phyloP scores from a whole-genome alignment of 306 rosid species.

The Glycine soja region DNA sequence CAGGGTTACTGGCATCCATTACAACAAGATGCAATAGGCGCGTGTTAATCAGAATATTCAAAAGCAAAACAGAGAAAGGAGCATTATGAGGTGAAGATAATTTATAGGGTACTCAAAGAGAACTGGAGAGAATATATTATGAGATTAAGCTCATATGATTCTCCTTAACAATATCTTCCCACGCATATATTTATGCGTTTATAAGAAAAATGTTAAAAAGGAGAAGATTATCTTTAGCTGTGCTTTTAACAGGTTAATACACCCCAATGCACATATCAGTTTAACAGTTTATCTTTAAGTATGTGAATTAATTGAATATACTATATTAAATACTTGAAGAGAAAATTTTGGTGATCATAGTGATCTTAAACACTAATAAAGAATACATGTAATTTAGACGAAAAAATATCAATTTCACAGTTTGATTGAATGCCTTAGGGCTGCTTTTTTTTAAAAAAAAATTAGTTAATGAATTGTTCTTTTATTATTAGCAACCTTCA shows the following conservation, averaged over 20 bases:
- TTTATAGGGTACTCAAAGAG: slow-evolving; percentile 7
- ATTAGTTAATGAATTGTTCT: not conserved
- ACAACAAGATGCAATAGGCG: not conserved
- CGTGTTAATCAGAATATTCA: slow-evolving; percentile 32
- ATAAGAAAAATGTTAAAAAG: not conserved
- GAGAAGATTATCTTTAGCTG: too few relatives aligned
- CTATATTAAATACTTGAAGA: too few relatives aligned
- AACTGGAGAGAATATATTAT: too few relatives aligned
- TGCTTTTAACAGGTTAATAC: not conserved
- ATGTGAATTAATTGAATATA: too few relatives aligned
- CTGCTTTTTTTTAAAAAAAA: too few relatives aligned
- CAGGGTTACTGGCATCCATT: slow-evolving; percentile 8
- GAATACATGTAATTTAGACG: too few relatives aligned
- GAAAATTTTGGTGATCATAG: too few relatives aligned
- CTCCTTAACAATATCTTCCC: slow-evolving; percentile 31
- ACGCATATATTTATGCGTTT: slow-evolving; percentile 11
- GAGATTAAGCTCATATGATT: slow-evolving; percentile 30
- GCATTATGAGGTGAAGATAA: slow-evolving; percentile 15
- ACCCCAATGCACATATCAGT: not conserved
- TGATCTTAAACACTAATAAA: too few relatives aligned
- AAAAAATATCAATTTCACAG: too few relatives aligned
- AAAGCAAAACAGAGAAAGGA: slow-evolving; percentile 27
- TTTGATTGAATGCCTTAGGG: not conserved
- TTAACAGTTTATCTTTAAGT: not conserved
- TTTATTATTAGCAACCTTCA: too few relatives aligned